Evolutionary conservation across 2,329 filamentous ascomycete genomes (phyloP).

Genomic region (Beauveria asiatica): DNA sequence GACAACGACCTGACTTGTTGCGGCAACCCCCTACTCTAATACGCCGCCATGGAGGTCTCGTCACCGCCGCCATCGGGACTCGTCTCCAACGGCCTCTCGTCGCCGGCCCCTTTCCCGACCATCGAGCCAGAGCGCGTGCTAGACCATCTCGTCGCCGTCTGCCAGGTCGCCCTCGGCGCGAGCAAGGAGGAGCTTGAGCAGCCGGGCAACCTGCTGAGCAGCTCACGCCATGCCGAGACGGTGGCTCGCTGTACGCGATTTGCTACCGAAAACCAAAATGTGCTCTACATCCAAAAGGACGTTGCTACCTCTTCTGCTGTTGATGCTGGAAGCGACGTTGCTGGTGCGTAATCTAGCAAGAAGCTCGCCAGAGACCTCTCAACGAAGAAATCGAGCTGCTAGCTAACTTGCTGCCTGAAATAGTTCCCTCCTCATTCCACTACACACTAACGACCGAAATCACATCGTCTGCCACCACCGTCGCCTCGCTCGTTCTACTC

Average conservation of each 20-base stretch:
- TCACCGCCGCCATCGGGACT: constrained; percentile 35
- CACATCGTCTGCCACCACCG: constrained; percentile 67
- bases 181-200: constrained; percentile 70
- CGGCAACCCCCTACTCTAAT: neutral
- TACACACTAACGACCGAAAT: constrained; percentile 81
- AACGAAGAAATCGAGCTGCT: neutral
- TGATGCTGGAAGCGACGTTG: constrained; percentile 38
- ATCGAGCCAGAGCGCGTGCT: constrained; percentile 63
- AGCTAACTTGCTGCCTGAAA: neutral
- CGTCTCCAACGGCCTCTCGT: constrained; percentile 37
- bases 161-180: constrained; percentile 67
- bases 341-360: constrained; percentile 28
- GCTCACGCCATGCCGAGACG: constrained; percentile 65
- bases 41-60: constrained; percentile 43
- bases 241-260: constrained; percentile 82
- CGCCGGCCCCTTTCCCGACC: constrained; percentile 38
- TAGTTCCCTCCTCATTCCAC: constrained; percentile 49
- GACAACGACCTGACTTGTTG: neutral
- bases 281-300: constrained; percentile 88
- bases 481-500: constrained; percentile 78
- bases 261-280: constrained; percentile 77
- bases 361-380: neutral
- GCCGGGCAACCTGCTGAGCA: constrained; percentile 73
- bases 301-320: constrained; percentile 44
- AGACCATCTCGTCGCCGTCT: constrained; percentile 62